These are phyloP conservation scores for Wallacemonas sp. DNA, from an alignment of 208 protist species.

Conservation along the genomic window DNA sequence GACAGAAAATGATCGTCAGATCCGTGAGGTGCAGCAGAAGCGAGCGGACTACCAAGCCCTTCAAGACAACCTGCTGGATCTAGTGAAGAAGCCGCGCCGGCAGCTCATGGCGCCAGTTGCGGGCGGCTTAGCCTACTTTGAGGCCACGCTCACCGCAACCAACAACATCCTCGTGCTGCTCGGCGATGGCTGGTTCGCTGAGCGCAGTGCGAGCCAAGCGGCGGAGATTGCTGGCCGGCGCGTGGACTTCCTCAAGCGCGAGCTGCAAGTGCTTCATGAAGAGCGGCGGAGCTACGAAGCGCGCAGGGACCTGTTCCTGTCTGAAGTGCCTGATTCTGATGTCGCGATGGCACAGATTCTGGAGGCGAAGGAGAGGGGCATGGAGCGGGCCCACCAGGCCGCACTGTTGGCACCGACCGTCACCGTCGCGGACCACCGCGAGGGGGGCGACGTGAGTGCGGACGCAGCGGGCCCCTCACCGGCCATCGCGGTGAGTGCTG, in stretches of 20 bases:
- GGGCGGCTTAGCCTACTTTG: conserved; percentile 78
- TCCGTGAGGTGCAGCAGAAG: conserved; percentile 21
- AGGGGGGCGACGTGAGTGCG: not conserved
- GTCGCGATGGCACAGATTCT: conserved; percentile 44
- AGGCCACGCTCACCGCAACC: conserved; percentile 67
- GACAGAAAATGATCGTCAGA: conserved; percentile 47
- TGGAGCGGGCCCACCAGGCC: conserved; percentile 6
- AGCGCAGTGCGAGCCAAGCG: conserved; percentile 83
- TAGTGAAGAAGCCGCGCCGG: conserved; percentile 55
- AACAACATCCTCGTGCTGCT: conserved; percentile 88
- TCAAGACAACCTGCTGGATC: conserved; percentile 35
- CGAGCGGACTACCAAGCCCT: conserved; percentile 52
- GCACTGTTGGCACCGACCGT: not conserved
- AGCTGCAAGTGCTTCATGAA: conserved; percentile 54
- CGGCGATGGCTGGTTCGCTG: conserved; percentile 85
- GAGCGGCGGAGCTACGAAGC: conserved; percentile 49
- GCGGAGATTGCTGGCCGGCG: conserved; percentile 62
- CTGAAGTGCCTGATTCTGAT: conserved; percentile 63
- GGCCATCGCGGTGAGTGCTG: no score
- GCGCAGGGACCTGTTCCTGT: conserved; percentile 57
- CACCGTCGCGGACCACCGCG: not conserved
- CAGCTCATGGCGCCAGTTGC: conserved; percentile 78
- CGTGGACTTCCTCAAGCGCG: conserved; percentile 66
- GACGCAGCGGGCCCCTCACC: not conserved
- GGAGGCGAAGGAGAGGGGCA: conserved; percentile 21